Evolutionary conservation across 2,329 filamentous ascomycete species (phyloP).

Genomic region (Fusarium avenaceum): DNA sequence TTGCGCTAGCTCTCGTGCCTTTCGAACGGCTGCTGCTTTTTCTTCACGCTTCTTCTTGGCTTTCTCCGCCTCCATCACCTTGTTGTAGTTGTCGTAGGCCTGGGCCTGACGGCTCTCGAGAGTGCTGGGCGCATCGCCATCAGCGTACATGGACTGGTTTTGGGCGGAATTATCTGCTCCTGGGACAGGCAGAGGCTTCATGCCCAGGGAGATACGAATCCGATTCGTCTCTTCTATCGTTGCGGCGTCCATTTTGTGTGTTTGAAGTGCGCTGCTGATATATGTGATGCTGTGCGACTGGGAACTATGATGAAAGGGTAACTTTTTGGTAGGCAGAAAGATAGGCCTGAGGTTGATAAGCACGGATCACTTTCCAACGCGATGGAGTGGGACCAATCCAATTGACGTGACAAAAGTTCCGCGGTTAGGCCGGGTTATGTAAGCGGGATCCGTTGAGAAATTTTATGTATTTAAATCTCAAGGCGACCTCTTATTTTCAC

Average conservation of each 20-base stretch:
- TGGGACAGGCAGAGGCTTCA: constrained; percentile 89
- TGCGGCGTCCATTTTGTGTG: constrained; percentile 70
- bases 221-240: constrained; percentile 95
- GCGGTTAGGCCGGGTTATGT: constrained; percentile 26
- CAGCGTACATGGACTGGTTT: constrained; percentile 65
- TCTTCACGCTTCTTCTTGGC: constrained; percentile 84
- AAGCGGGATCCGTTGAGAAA: neutral
- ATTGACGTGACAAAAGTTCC: constrained; percentile 1
- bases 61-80: constrained; percentile 76
- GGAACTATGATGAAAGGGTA: constrained; percentile 10
- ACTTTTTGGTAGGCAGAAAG: constrained; percentile 11
- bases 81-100: constrained; percentile 79
- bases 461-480: constrained; percentile 29
- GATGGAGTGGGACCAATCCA: neutral
- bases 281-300: constrained; percentile 7
- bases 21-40: constrained; percentile 85
- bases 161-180: constrained; percentile 64
- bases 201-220: constrained; percentile 87
- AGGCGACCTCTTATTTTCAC: constrained; percentile 50
- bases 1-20: constrained; percentile 86
- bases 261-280: constrained; percentile 6
- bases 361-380: constrained; percentile 39
- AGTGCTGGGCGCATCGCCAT: constrained; percentile 80
- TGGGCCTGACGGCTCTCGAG: constrained; percentile 83
- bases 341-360: constrained; percentile 19